These are phyloP conservation scores for Flaveria brownii DNA, from an alignment of 129 eudicot species.

Conservation along the genomic window DNA sequence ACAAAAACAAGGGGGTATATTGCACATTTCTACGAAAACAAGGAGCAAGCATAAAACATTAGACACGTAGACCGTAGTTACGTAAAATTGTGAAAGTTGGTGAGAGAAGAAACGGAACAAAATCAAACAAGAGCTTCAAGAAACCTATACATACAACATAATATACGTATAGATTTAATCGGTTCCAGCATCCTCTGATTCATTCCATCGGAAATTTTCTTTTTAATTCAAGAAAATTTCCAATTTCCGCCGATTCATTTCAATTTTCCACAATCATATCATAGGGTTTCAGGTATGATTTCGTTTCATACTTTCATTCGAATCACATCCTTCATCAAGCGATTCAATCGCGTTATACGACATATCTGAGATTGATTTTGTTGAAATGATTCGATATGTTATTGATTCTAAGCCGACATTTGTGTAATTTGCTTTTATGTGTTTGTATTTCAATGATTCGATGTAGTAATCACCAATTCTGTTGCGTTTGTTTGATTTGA, in stretches of 20 bases:
- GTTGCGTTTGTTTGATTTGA: background rate
- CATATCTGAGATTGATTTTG: background rate
- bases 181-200: constrained; percentile 32
- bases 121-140: constrained; percentile 28
- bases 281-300: constrained; percentile 39
- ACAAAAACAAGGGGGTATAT: constrained; percentile 1
- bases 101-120: constrained; percentile 23
- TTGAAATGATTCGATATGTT: constrained; percentile 40
- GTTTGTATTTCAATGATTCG: constrained; percentile 9
- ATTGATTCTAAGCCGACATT: constrained; percentile 42
- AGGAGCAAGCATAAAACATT: background rate
- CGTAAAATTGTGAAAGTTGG: constrained; percentile 29
- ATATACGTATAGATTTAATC: constrained; percentile 16
- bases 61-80: background rate
- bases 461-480: background rate
- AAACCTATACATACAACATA: constrained; percentile 32
- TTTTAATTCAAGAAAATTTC: constrained; percentile 30
- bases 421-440: constrained; percentile 9
- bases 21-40: background rate
- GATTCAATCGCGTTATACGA: constrained; percentile 9
- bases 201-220: constrained; percentile 32
- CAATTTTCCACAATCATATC: constrained; percentile 28
- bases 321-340: background rate
- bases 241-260: constrained; percentile 30
- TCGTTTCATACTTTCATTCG: background rate